phyloP scores from a whole-genome alignment of 495 filamentous ascomycete species.

The Neurospora sp. region DNA sequence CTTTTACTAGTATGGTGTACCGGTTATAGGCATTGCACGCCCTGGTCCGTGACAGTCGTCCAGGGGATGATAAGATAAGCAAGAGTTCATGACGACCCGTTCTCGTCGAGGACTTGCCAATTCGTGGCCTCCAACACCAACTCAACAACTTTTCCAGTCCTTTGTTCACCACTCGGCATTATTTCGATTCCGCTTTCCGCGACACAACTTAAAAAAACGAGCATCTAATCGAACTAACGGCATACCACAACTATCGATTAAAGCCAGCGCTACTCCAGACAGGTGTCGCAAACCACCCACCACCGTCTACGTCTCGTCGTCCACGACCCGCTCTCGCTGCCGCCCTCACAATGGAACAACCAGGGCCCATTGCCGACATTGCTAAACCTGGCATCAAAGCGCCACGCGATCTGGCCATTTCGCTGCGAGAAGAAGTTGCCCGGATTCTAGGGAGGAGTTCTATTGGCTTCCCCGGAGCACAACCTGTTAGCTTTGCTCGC shows the following conservation, averaged over 20 bases:
- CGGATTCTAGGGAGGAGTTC: conserved; percentile 57
- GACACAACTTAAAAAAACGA: background rate
- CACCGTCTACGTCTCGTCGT: background rate
- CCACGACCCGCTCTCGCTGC: background rate
- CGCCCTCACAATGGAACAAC: conserved; percentile 12
- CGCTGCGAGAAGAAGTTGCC: conserved; percentile 66
- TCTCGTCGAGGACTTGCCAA: background rate
- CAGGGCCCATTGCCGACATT: conserved; percentile 30
- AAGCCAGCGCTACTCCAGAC: background rate
- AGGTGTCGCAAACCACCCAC: background rate
- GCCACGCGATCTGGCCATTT: conserved; percentile 42
- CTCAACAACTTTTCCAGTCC: background rate
- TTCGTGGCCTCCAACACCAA: background rate
- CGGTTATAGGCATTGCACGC: too few relatives aligned
- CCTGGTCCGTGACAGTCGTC: background rate
- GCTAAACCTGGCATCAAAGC: conserved; percentile 57
- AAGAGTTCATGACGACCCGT: background rate
- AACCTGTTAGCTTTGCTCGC: conserved; percentile 82
- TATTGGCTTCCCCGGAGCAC: conserved; percentile 75
- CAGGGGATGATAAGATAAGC: background rate
- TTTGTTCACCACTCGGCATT: background rate
- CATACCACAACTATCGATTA: background rate
- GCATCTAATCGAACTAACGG: background rate
- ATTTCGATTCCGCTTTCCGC: background rate
- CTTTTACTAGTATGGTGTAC: too few relatives aligned